These are phyloP conservation scores for Pleurotus cornucopiae DNA, from an alignment of 768 basidiomycete species.

Conservation along the genomic window DNA sequence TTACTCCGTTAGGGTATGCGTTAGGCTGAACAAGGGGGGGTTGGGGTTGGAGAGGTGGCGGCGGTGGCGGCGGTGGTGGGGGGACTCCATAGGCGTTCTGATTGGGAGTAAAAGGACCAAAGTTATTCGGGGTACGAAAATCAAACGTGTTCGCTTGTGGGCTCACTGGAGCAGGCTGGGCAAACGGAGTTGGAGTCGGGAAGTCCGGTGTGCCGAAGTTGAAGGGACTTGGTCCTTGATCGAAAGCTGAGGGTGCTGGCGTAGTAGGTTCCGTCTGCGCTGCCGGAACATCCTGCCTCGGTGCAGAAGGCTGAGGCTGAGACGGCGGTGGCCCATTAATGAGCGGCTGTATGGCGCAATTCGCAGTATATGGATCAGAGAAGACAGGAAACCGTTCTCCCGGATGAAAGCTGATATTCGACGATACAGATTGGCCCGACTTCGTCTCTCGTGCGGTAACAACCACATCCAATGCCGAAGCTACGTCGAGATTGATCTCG, in stretches of 20 bases:
- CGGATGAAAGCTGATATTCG: not conserved
- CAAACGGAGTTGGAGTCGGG: too few species aligned
- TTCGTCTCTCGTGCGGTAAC: constrained; percentile 3
- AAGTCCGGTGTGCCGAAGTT: too few species aligned
- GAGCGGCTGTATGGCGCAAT: not conserved
- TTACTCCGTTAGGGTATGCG: not conserved
- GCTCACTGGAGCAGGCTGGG: too few species aligned
- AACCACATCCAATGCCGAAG: not conserved
- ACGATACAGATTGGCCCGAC: not conserved
- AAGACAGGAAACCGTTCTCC: not conserved
- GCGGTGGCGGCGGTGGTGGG: not conserved
- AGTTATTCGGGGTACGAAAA: too few species aligned
- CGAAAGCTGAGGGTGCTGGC: not conserved
- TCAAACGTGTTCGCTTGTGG: too few species aligned
- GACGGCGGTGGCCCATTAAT: not conserved
- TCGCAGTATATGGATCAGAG: not conserved
- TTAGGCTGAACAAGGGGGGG: not conserved
- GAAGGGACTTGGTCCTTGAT: too few species aligned
- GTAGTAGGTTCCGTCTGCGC: not conserved
- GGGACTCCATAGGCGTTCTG: not conserved
- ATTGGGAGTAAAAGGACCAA: too few species aligned
- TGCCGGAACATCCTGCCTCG: not conserved
- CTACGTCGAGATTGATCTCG: not conserved
- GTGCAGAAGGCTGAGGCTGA: not conserved
- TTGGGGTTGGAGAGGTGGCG: not conserved